phyloP scores from a whole-genome alignment of 352 stramenopile species.

The Phytophthora pistaciae region DNA sequence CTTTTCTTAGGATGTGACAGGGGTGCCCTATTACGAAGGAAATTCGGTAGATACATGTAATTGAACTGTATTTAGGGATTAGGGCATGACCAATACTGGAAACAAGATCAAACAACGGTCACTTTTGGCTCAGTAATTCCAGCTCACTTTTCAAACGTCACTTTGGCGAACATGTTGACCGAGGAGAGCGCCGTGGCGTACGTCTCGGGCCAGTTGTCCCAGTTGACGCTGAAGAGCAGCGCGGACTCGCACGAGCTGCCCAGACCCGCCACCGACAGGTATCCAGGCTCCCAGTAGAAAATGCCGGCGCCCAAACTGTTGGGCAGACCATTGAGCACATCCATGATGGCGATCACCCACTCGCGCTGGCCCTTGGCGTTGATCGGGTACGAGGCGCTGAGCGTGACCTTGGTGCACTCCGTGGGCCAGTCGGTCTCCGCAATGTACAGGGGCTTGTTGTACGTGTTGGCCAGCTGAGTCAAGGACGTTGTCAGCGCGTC shows the following conservation, averaged over 20 bases:
- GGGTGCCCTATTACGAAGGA: too few species aligned
- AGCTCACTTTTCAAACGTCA: not conserved
- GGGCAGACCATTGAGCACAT: conserved; percentile 28
- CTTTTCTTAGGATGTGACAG: too few species aligned
- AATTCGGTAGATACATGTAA: too few species aligned
- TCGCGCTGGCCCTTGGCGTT: conserved; percentile 31
- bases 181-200: conserved; percentile 37
- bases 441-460: conserved; percentile 41
- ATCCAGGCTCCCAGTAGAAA: conserved; percentile 47
- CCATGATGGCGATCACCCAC: conserved; percentile 34
- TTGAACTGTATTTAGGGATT: conserved; percentile 2
- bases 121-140: not conserved
- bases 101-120: conserved; percentile 7
- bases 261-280: conserved; percentile 27
- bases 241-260: conserved; percentile 40
- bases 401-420: conserved; percentile 24
- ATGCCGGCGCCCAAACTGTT: conserved; percentile 31
- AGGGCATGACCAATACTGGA: not conserved
- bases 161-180: conserved; percentile 25
- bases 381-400: conserved; percentile 27
- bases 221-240: conserved; percentile 43
- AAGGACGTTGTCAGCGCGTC: conserved; percentile 35
- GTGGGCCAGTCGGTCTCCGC: conserved; percentile 47
- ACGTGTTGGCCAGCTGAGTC: conserved; percentile 34
- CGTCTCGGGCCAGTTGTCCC: conserved; percentile 28